Evolutionary conservation across 2,329 filamentous ascomycete species (phyloP).

Genomic region (Trichoderma sp.): DNA sequence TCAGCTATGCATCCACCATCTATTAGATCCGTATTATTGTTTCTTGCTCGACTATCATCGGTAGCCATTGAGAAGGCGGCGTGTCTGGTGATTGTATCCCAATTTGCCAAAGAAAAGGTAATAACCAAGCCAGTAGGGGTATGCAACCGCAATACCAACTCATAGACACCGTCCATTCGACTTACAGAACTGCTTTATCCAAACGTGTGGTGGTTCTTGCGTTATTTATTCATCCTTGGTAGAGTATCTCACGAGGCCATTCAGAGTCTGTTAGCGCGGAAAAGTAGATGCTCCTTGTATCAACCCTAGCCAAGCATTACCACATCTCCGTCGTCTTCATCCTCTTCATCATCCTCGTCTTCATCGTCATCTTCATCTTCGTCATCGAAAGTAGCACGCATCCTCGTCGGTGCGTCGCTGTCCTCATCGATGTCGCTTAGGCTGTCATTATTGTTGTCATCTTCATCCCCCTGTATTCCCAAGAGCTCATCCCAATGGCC

Average conservation of each 20-base stretch:
- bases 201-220: neutral
- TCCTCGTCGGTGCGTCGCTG: constrained; percentile 25
- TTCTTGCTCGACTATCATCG: neutral
- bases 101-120: neutral
- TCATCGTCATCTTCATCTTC: constrained; percentile 23
- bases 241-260: neutral
- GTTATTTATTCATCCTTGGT: neutral
- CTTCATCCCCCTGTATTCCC: constrained; percentile 32
- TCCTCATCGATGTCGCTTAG: constrained; percentile 36
- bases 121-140: neutral
- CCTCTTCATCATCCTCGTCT: constrained; percentile 12
- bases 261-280: neutral
- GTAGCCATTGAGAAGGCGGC: neutral
- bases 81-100: neutral
- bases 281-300: neutral
- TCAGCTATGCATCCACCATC: neutral
- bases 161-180: neutral
- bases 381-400: neutral
- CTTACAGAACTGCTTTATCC: too few species aligned
- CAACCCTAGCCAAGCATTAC: constrained; percentile 11
- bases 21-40: neutral
- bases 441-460: constrained; percentile 35
- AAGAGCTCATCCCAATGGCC: constrained; percentile 42
- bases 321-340: constrained; percentile 14
- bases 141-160: neutral